Evolutionary conservation across 139 green algal species (phyloP).

Genomic region (Marvania coccoides): DNA sequence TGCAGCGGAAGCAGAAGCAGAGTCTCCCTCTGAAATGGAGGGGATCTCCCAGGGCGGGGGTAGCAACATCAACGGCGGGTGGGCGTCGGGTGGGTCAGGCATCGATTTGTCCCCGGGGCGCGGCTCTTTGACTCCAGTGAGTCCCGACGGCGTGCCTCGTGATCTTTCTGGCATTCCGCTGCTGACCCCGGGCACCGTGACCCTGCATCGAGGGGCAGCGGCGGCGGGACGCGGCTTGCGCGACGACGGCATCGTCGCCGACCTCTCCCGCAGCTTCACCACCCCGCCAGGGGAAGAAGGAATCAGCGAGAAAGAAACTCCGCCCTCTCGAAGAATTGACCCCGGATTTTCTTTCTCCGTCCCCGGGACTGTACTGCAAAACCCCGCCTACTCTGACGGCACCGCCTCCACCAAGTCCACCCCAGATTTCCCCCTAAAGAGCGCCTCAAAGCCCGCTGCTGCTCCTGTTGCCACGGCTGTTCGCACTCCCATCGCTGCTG

Average conservation of each 20-base stretch:
- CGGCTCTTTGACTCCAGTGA: background rate
- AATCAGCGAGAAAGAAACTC: background rate
- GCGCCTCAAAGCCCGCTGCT: background rate
- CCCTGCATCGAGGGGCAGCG: slow-evolving; percentile 3
- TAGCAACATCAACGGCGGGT: no score
- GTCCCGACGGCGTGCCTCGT: slow-evolving; percentile 3
- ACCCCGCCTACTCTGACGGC: background rate
- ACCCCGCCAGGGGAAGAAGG: background rate
- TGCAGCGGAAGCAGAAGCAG: no score
- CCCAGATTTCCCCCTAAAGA: background rate
- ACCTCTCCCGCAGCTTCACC: background rate
- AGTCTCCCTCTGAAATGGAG: no score
- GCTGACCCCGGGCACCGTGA: slow-evolving; percentile 18
- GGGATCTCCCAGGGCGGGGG: no score
- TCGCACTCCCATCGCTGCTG: no score
- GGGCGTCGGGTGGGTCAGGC: no score
- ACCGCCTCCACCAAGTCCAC: background rate
- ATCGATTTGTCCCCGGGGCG: background rate
- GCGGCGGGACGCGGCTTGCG: background rate
- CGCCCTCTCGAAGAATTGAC: background rate
- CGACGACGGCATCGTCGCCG: background rate
- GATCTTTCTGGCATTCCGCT: slow-evolving; percentile 7
- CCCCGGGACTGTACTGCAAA: background rate
- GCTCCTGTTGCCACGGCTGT: no score
- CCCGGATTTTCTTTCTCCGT: background rate